Base-by-base conservation (phyloP, 129 eudicot species). In the Gnaphalium uliginosum region DNA sequence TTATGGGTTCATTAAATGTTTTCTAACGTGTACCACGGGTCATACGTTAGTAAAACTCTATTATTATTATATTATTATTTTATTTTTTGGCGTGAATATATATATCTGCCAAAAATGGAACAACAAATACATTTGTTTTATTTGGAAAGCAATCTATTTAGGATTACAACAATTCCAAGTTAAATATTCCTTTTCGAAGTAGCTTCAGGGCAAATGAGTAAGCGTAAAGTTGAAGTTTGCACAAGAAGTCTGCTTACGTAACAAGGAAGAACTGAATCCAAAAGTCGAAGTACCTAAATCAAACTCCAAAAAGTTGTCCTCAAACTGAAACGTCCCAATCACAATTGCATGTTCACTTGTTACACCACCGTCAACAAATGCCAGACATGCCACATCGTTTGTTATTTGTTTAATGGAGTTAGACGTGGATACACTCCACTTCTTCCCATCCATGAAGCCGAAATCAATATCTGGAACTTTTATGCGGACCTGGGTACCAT, bases 251-350 rank as follows among this genome's bases (percentile, higher is more conserved):
- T 51, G 25, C 69, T 78, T 68, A 15, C 30, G 46, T 64, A 69
- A 70, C 48, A 78, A 69, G 0, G 81, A 68, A 26, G 81, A 78
- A 78, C 81, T 78, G 17, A 78, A 69, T 60, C 76, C 81, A 29
- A 78, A 43, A 43, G 37, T 33, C 60, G 30, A 60, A 78, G 64
- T 69, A 43, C 58, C 71, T 33, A 78, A 69, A 60, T 78, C 75
- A 69, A 78, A 78, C 15, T 6, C 56, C 39, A 80, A 8, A 63
- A 80, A 72, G 74, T 80, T 84, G n/a, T 80, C 75, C 71, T 79
- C 84, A 37, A 83, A 35, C 63, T 75, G 84, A 69, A 59, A 63
- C 4, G 80, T 17, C 33, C 86, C 83, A n/a, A 83, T 83, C n/a
- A 78, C 83, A 2, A 83, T 73, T 8, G 86, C 78, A 48, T 53